A percentile compares a stretch with the other conserved stretches of the same genome.
These are phyloP conservation scores for Xylariaceae sp. DNA, from an alignment of 2,329 filamentous ascomycete species.

Conservation along the genomic window DNA sequence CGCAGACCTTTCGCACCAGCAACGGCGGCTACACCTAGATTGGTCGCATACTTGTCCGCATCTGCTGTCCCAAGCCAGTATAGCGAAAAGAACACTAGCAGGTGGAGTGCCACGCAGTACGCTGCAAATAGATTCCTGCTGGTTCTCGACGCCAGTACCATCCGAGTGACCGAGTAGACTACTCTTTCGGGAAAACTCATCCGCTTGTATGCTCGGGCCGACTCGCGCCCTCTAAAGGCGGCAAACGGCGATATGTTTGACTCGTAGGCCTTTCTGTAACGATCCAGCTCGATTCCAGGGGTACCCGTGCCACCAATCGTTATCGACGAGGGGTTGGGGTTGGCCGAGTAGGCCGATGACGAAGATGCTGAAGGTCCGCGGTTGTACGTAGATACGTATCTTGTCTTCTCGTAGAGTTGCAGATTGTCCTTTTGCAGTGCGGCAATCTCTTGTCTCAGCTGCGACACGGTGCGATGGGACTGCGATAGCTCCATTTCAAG, in stretches of 20 bases:
- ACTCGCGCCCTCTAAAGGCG: slow-evolving; percentile 90
- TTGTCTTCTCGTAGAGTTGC: slow-evolving; percentile 92
- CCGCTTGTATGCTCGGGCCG: slow-evolving; percentile 79
- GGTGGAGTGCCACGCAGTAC: slow-evolving; percentile 83
- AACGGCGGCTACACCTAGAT: slow-evolving; percentile 44
- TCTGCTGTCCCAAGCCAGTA: slow-evolving; percentile 75
- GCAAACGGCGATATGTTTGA: slow-evolving; percentile 93
- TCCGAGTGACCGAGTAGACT: slow-evolving; percentile 83
- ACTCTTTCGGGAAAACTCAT: slow-evolving; percentile 89
- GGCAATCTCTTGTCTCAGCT: slow-evolving; percentile 82
- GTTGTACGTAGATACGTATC: slow-evolving; percentile 92
- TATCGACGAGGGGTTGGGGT: slow-evolving; percentile 70
- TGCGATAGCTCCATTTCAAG: slow-evolving; percentile 88
- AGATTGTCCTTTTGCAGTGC: slow-evolving; percentile 95
- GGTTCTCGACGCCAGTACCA: slow-evolving; percentile 82
- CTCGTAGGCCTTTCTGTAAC: slow-evolving; percentile 90
- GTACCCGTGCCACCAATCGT: slow-evolving; percentile 50
- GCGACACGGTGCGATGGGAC: slow-evolving; percentile 72
- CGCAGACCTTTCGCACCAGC: slow-evolving; percentile 37
- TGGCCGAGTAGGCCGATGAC: slow-evolving; percentile 59
- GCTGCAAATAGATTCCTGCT: slow-evolving; percentile 91
- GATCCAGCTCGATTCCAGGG: slow-evolving; percentile 67
- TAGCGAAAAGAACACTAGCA: slow-evolving; percentile 79
- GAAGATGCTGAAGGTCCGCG: slow-evolving; percentile 59
- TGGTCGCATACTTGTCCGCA: slow-evolving; percentile 55